phyloP scores from a whole-genome alignment of 2,329 filamentous ascomycete genomes.

The Colletotrichum gigasporum region DNA sequence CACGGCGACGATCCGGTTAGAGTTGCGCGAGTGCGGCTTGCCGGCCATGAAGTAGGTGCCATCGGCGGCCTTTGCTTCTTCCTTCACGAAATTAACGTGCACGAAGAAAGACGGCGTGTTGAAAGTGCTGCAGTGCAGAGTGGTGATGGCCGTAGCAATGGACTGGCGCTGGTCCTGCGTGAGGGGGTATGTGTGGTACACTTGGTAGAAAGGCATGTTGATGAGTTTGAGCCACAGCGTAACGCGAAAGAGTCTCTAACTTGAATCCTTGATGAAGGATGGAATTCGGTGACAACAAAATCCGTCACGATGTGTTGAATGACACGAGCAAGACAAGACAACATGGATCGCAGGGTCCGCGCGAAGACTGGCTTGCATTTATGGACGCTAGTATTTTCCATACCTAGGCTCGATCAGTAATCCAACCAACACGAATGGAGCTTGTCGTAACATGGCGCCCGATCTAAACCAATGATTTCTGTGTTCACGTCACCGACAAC shows the following conservation, averaged over 20 bases:
- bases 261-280: neutral
- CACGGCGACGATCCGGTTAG: neutral
- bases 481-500: neutral
- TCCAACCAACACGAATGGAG: too few species aligned
- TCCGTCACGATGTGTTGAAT: too few species aligned
- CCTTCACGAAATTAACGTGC: slow-evolving; percentile 3
- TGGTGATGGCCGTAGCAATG: neutral
- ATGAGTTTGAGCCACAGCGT: neutral
- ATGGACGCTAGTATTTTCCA: too few species aligned
- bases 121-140: slow-evolving; percentile 14
- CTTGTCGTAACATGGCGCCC: too few species aligned
- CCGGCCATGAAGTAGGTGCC: slow-evolving; percentile 11
- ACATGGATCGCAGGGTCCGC: too few species aligned
- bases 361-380: too few species aligned
- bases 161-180: neutral
- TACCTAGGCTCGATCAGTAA: neutral
- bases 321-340: too few species aligned
- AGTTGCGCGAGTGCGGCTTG: neutral
- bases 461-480: too few species aligned
- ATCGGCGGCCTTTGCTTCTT: neutral
- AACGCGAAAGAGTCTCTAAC: too few species aligned
- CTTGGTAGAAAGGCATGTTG: slow-evolving; percentile 8
- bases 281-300: too few species aligned
- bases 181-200: neutral
- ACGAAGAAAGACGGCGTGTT: slow-evolving; percentile 5